Conservation (phyloP, 1,284 basidiomycete genomes). For the Entoloma clypeatum region DNA sequence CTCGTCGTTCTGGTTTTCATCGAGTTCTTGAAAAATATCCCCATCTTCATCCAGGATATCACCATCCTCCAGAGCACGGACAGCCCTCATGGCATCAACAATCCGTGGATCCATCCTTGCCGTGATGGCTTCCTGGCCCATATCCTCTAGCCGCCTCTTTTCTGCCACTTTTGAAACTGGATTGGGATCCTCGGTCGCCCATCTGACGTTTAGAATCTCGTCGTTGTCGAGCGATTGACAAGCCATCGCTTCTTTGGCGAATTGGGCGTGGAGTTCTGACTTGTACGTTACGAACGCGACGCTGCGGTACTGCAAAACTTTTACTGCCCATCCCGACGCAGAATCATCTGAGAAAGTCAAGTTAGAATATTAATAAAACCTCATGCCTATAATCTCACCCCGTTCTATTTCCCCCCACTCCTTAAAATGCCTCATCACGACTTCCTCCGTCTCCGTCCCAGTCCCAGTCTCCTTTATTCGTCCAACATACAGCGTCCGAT, state of each 20-base stretch:
- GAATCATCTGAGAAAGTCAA: conserved; percentile 27
- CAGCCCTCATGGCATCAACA: conserved; percentile 79
- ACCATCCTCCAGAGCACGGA: conserved; percentile 85
- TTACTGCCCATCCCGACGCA: conserved; percentile 50
- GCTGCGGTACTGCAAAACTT: conserved; percentile 89
- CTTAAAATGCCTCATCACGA: conserved; percentile 87
- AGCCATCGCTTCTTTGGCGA: conserved; percentile 99
- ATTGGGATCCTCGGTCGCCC: conserved; percentile 97
- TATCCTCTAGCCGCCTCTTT: conserved; percentile 74
- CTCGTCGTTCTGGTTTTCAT: conserved; percentile 34
- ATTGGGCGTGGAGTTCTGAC: conserved; percentile 84
- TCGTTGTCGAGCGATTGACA: conserved; percentile 97
- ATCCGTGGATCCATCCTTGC: conserved; percentile 81
- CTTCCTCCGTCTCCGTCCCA: conserved; percentile 86
- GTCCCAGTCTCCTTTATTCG: conserved; percentile 89
- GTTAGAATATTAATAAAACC: neutral
- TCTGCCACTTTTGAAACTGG: conserved; percentile 84
- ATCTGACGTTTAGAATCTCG: conserved; percentile 96
- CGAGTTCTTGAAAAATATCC: conserved; percentile 32
- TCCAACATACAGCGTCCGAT: conserved; percentile 93
- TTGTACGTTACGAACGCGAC: conserved; percentile 98
- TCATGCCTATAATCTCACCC: conserved; percentile 42
- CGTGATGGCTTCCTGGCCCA: conserved; percentile 82
- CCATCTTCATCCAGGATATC: conserved; percentile 49
- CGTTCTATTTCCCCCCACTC: conserved; percentile 97